Evolutionary conservation across 805 yeast species (phyloP).

Genomic region (Teunomyces panamensis): DNA sequence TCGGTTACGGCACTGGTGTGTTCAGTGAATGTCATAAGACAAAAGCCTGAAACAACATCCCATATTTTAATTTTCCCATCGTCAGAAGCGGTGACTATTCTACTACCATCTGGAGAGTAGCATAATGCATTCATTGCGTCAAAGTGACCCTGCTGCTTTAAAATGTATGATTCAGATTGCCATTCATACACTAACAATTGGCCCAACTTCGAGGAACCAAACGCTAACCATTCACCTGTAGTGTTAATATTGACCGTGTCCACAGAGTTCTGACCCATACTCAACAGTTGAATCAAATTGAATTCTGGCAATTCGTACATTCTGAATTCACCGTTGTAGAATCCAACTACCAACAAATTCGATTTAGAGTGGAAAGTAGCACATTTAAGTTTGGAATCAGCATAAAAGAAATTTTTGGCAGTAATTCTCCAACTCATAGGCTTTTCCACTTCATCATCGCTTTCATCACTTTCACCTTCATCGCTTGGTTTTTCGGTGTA

Average conservation of each 20-base stretch:
- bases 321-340: conserved; percentile 85
- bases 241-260: conserved; percentile 76
- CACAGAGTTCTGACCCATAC: conserved; percentile 89
- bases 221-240: conserved; percentile 95
- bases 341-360: conserved; percentile 82
- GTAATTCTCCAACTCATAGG: conserved; percentile 77
- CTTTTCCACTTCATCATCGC: conserved; percentile 32
- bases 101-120: conserved; percentile 93
- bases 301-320: conserved; percentile 84
- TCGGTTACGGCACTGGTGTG: conserved; percentile 88
- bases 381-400: conserved; percentile 71
- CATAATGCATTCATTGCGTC: conserved; percentile 81
- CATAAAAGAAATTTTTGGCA: conserved; percentile 69
- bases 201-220: conserved; percentile 89
- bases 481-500: conserved; percentile 59
- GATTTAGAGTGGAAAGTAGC: conserved; percentile 76
- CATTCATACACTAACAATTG: conserved; percentile 96
- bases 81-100: conserved; percentile 90
- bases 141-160: conserved; percentile 96
- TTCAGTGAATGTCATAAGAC: conserved; percentile 87
- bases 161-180: conserved; percentile 94
- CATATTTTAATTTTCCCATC: conserved; percentile 96
- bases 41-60: conserved; percentile 92
- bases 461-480: conserved; percentile 40
- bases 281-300: conserved; percentile 75